phyloP scores from a whole-genome alignment of 768 basidiomycete genomes.

The Mrakia frigida region DNA sequence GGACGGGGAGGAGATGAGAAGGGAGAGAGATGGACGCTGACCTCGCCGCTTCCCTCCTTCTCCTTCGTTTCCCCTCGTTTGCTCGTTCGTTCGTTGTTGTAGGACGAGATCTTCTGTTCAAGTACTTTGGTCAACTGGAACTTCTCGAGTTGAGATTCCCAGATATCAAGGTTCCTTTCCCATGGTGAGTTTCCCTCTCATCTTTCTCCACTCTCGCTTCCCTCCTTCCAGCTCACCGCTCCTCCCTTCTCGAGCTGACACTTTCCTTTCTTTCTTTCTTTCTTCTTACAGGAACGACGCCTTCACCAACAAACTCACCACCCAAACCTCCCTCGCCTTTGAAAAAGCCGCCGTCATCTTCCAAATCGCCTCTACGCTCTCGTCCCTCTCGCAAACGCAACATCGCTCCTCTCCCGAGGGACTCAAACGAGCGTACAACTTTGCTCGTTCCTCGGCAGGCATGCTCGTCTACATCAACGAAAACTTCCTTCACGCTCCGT shows the following conservation, averaged over 20 bases:
- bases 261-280: background rate
- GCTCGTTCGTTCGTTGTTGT: slow-evolving; percentile 12
- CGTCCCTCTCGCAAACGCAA: slow-evolving; percentile 75
- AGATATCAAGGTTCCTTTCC: slow-evolving; percentile 91
- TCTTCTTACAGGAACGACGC: slow-evolving; percentile 67
- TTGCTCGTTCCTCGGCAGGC: slow-evolving; percentile 81
- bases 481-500: slow-evolving; percentile 96
- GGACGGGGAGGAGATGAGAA: background rate
- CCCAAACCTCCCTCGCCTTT: slow-evolving; percentile 92
- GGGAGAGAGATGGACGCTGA: background rate
- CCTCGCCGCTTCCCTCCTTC: background rate
- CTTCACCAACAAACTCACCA: slow-evolving; percentile 87
- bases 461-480: slow-evolving; percentile 99
- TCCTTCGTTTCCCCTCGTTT: background rate
- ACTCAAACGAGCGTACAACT: slow-evolving; percentile 86
- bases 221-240: too few relatives aligned
- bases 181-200: slow-evolving; percentile 53
- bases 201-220: background rate
- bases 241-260: background rate
- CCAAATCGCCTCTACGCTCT: slow-evolving; percentile 90
- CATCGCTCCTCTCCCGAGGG: slow-evolving; percentile 85
- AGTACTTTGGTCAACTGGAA: slow-evolving; percentile 98
- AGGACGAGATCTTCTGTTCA: slow-evolving; percentile 93
- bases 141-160: slow-evolving; percentile 93
- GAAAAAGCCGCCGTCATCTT: slow-evolving; percentile 98